Evolutionary conservation across 129 eudicot genomes (phyloP).

Genomic region (Tagetes erecta): DNA sequence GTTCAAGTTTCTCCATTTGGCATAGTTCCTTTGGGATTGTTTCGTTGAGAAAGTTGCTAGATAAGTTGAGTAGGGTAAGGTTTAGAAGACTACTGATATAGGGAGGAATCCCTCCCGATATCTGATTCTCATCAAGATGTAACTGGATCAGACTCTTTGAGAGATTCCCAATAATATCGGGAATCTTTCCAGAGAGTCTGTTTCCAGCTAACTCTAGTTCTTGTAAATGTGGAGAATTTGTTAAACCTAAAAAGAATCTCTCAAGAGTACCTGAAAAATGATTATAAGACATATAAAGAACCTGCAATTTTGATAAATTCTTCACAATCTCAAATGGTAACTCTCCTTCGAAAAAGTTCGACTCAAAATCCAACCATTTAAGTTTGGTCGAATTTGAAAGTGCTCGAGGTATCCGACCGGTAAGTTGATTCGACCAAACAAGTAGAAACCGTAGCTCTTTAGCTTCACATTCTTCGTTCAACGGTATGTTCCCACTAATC

Average conservation of each 20-base stretch:
- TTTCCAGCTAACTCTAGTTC: conserved; percentile 84
- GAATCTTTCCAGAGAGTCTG: conserved; percentile 59
- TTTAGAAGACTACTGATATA: conserved; percentile 60
- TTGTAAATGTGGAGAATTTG: conserved; percentile 64
- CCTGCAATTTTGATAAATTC: conserved; percentile 55
- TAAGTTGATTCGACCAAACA: conserved; percentile 70
- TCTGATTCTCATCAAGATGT: conserved; percentile 64
- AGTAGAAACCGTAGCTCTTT: conserved; percentile 57
- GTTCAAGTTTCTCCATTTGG: conserved; percentile 59
- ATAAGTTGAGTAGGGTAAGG: conserved; percentile 72
- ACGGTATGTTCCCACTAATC: conserved; percentile 56
- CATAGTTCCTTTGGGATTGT: conserved; percentile 55
- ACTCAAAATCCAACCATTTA: conserved; percentile 76
- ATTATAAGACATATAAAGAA: conserved; percentile 68
- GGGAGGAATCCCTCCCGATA: conserved; percentile 69
- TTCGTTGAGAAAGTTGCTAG: conserved; percentile 57
- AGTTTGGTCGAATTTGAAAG: conserved; percentile 68
- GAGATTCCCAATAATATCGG: conserved; percentile 59
- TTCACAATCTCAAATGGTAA: conserved; percentile 56
- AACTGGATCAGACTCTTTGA: conserved; percentile 54
- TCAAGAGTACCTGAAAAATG: conserved; percentile 59
- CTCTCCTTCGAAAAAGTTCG: conserved; percentile 57
- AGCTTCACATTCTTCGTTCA: conserved; percentile 52
- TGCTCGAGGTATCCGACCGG: conserved; percentile 60
- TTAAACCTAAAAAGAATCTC: conserved; percentile 57